A percentile compares a stretch with the other conserved stretches of the same genome.
phyloP scores from a whole-genome alignment of 225 moss, liverwort and hornwort genomes.

The Antitrichia curtipendula region DNA sequence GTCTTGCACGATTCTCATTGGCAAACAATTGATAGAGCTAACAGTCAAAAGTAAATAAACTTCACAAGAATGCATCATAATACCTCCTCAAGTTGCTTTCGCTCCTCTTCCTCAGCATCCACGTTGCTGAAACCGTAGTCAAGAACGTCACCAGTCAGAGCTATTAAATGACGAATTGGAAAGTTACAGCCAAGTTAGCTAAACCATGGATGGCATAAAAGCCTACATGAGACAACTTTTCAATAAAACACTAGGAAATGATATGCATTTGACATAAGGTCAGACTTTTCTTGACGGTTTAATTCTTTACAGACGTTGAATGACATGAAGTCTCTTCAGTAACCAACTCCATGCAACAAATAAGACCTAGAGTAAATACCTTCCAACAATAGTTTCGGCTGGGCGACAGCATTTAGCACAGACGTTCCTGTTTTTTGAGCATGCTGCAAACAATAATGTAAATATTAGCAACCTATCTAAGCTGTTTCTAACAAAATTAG shows the following conservation, averaged over 20 bases:
- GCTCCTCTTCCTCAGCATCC: conserved; percentile 42
- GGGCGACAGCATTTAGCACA: conserved; percentile 58
- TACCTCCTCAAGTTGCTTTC: conserved; percentile 47
- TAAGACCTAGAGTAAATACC: neutral
- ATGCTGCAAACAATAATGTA: conserved; percentile 15
- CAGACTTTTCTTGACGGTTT: neutral
- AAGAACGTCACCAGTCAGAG: neutral
- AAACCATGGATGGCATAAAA: neutral
- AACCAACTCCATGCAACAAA: neutral
- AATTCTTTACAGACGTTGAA: neutral
- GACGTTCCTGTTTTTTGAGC: conserved; percentile 36
- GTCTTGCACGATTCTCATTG: neutral
- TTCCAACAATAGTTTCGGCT: conserved; percentile 30
- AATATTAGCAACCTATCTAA: neutral
- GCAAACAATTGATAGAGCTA: neutral
- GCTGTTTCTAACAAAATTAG: neutral
- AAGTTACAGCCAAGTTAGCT: neutral
- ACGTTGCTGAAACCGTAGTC: conserved; percentile 23
- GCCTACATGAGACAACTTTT: neutral
- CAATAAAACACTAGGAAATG: neutral
- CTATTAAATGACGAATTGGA: neutral
- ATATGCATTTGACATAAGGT: neutral
- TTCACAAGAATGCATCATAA: neutral
- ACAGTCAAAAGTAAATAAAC: neutral
- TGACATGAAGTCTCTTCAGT: neutral